Evolutionary conservation across 306 rosid species (phyloP).

Genomic region (Begonia fuchsioides): DNA sequence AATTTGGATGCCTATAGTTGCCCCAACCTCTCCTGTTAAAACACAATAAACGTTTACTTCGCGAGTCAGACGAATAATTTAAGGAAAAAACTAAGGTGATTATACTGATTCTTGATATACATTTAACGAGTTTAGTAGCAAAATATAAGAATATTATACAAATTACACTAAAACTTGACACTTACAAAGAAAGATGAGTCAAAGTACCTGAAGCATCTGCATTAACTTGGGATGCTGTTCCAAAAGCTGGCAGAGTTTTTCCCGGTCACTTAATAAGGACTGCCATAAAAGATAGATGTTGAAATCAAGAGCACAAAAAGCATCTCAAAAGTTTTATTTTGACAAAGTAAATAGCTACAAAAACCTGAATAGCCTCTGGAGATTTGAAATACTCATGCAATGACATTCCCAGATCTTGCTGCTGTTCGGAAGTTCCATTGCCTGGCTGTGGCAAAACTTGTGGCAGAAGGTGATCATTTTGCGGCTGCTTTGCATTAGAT

Average conservation of each 20-base stretch:
- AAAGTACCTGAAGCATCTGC: slow-evolving; percentile 95
- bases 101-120: too few species aligned
- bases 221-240: slow-evolving; percentile 97
- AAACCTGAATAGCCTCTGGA: slow-evolving; percentile 96
- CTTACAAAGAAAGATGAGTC: neutral
- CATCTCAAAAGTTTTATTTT: neutral
- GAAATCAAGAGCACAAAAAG: neutral
- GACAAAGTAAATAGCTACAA: neutral
- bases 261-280: slow-evolving; percentile 83
- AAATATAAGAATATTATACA: too few species aligned
- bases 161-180: too few species aligned
- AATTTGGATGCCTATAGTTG: slow-evolving; percentile 25
- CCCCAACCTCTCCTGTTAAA: slow-evolving; percentile 70
- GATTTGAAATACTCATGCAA: slow-evolving; percentile 82
- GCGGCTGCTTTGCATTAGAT: slow-evolving; percentile 35
- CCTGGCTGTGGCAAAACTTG: slow-evolving; percentile 20
- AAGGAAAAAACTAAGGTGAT: too few species aligned
- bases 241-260: slow-evolving; percentile 89
- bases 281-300: slow-evolving; percentile 28
- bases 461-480: slow-evolving; percentile 40
- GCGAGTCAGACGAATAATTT: too few species aligned
- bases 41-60: slow-evolving; percentile 8
- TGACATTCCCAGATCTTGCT: slow-evolving; percentile 62
- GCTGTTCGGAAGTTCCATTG: slow-evolving; percentile 41
- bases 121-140: too few species aligned